These are phyloP conservation scores for Aureobasidium namibiae DNA, from an alignment of 2,329 filamentous ascomycete genomes.

Conservation along the genomic window DNA sequence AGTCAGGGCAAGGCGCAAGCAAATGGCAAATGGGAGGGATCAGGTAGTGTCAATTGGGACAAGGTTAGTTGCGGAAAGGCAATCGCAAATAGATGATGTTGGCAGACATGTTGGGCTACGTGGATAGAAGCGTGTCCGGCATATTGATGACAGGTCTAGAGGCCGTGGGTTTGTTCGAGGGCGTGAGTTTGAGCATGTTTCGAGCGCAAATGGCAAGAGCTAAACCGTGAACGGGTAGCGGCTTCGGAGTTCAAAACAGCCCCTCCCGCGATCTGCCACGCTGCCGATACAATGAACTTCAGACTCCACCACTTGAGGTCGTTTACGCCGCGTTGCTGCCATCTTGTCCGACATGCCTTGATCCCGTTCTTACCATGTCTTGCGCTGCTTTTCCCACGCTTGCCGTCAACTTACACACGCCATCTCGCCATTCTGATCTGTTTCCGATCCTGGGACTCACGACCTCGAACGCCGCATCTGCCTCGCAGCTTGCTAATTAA, in stretches of 20 bases:
- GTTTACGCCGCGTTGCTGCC: conserved; percentile 2
- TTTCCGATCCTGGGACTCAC: not conserved
- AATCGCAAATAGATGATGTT: not conserved
- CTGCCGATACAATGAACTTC: not conserved
- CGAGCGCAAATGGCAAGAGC: not conserved
- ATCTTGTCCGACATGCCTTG: not conserved
- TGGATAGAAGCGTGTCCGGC: not conserved
- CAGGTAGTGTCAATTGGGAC: not conserved
- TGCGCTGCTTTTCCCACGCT: not conserved
- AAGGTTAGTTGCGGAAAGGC: not conserved
- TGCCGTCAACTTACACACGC: not conserved
- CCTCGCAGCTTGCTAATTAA: not conserved
- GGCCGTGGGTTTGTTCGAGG: not conserved
- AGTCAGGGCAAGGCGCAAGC: not conserved
- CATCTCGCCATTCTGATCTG: not conserved
- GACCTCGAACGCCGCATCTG: not conserved
- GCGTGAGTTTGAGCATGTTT: conserved; percentile 3
- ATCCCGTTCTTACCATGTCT: not conserved
- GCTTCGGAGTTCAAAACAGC: not conserved
- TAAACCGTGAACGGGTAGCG: not conserved
- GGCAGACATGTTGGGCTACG: not conserved
- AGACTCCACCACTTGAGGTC: not conserved
- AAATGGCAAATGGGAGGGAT: not conserved
- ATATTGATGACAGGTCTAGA: not conserved
- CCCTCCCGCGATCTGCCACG: not conserved